Base-by-base conservation (phyloP, 495 filamentous ascomycete species). In the Pyrenula massariospora region DNA sequence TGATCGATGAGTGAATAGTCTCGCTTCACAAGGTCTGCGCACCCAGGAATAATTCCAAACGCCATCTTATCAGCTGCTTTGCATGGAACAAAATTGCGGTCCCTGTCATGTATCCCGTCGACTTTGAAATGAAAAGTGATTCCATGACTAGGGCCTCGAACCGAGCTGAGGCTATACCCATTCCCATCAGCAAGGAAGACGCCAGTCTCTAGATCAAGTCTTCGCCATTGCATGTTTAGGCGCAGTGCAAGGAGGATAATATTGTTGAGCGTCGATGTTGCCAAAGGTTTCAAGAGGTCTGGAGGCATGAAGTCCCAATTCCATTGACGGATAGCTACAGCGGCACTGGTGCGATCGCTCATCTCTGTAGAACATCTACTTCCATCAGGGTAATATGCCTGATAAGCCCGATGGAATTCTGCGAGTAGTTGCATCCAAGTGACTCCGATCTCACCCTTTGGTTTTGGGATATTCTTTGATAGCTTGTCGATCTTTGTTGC, bases 301-400 rank as follows among this genome's bases (percentile, higher is more conserved):
- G 67, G 67, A n/a, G 63, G 58, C 24, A 66, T 64, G 50, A 70
- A 70, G 50, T 68, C 68, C 68, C 68, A 70, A 1, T 63, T 68
- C n/a, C 61, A 54, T 21, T 66, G 59, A 11, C 56, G 24, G 24
- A 63, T 56, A 10, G 57, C 57, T 2, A 65, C 54, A n/a, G 54
- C 47, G 19, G 62, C 56, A 24, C 56, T 20, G 2, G 2, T 58
- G 19, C n/a, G 22, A 20, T 20, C 22, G 8, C 8, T 20, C 8
- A 5, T 52, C 19, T 52, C 50, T 20, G n/a, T 21, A 5, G n/a
- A 20, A 5, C 8, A 10, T 19, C n/a, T 20, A 20, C 20, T 8
- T 20, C 10, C 19, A 10, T 52, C 50, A 24, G n/a, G n/a, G 10
- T 52, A 5, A 20, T 10, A 20, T 8, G 8, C 50, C 22, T 52